Conservation (phyloP, 2,329 filamentous ascomycete genomes). For the Thermoascus crustaceus region DNA sequence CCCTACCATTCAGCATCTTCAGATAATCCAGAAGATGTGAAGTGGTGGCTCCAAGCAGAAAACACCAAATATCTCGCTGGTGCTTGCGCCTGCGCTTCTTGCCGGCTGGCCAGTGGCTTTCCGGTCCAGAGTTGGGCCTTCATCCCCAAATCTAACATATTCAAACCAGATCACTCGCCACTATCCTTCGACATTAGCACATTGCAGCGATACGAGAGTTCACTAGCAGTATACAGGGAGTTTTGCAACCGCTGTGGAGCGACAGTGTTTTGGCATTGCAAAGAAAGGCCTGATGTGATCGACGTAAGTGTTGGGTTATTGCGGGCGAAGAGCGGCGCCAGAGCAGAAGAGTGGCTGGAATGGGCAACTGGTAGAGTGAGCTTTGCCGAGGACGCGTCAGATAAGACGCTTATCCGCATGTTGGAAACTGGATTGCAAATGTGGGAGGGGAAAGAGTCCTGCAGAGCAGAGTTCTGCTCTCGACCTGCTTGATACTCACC, state of each 20-base stretch:
- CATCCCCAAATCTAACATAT: slow-evolving; percentile 52
- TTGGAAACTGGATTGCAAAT: slow-evolving; percentile 18
- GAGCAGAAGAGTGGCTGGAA: slow-evolving; percentile 52
- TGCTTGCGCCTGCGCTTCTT: slow-evolving; percentile 55
- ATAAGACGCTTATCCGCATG: slow-evolving; percentile 21
- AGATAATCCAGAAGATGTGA: slow-evolving; percentile 42
- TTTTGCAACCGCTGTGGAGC: slow-evolving; percentile 59
- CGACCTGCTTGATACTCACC: no score
- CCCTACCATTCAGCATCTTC: slow-evolving; percentile 37
- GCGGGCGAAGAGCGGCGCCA: slow-evolving; percentile 42
- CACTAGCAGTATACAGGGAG: slow-evolving; percentile 45
- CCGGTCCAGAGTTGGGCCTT: slow-evolving; percentile 61
- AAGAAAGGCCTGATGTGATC: slow-evolving; percentile 46
- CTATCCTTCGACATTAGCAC: slow-evolving; percentile 34
- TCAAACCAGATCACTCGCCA: slow-evolving; percentile 30
- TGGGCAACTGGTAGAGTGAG: slow-evolving; percentile 55
- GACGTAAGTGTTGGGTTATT: slow-evolving; percentile 58
- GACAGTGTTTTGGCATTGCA: slow-evolving; percentile 54
- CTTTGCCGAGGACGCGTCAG: slow-evolving; percentile 48
- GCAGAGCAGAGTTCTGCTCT: neutral
- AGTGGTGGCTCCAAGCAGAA: slow-evolving; percentile 52
- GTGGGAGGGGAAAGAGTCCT: slow-evolving; percentile 1
- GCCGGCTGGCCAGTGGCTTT: slow-evolving; percentile 52
- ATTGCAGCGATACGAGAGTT: slow-evolving; percentile 48
- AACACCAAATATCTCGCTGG: slow-evolving; percentile 50